Conservation (phyloP, 2,329 filamentous ascomycete genomes). For the Trichoderma pleuroti region DNA sequence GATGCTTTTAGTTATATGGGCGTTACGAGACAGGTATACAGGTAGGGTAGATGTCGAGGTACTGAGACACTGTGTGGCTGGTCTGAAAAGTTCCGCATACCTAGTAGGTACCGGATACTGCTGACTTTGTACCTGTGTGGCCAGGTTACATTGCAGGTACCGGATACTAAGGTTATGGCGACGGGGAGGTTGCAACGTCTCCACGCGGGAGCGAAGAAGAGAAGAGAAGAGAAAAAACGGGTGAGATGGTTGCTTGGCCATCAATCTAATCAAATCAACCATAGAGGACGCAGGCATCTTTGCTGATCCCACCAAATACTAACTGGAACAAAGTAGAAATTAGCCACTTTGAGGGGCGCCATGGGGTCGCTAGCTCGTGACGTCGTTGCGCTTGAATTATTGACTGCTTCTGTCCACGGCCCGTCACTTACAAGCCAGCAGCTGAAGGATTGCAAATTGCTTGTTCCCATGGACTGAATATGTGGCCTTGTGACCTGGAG, state of each 20-base stretch:
- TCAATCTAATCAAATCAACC: background rate
- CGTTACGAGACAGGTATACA: background rate
- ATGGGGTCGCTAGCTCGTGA: conserved; percentile 17
- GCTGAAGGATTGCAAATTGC: background rate
- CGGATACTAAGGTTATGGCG: background rate
- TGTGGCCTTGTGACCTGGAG: background rate
- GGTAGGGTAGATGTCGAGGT: no score
- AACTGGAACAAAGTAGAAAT: background rate
- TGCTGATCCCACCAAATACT: background rate
- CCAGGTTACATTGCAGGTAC: background rate
- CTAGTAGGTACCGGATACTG: background rate
- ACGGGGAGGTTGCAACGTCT: conserved; percentile 1
- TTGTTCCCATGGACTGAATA: background rate
- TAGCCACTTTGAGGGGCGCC: background rate
- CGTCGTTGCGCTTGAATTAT: background rate
- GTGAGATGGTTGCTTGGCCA: background rate
- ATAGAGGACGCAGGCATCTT: background rate
- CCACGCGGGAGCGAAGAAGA: background rate
- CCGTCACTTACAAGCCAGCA: background rate
- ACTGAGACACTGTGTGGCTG: no score
- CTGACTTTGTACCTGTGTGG: background rate
- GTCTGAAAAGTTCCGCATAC: background rate
- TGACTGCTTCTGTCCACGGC: background rate
- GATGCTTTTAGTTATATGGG: background rate
- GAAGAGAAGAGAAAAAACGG: background rate